Conservation (phyloP, 1,284 basidiomycete genomes). For the Macrocystidia cucumis region DNA sequence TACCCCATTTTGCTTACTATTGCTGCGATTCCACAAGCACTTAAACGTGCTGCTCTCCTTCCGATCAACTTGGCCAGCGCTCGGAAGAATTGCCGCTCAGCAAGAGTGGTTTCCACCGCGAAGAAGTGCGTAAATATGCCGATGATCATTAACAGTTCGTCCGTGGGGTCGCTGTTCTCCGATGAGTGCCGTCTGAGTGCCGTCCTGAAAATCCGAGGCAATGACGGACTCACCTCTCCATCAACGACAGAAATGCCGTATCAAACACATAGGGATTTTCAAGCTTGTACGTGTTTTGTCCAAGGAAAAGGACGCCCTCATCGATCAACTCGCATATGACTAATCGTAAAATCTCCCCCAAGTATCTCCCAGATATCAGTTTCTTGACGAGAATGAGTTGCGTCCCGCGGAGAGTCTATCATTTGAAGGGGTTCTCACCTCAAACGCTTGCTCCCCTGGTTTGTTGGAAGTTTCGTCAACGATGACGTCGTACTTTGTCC, state of each 20-base stretch:
- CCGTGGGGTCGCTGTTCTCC: slow-evolving; percentile 79
- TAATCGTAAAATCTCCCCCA: slow-evolving; percentile 93
- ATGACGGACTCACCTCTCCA: slow-evolving; percentile 68
- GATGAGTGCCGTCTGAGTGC: not conserved
- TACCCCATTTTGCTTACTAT: slow-evolving; percentile 91
- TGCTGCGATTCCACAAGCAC: slow-evolving; percentile 90
- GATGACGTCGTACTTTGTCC: slow-evolving; percentile 90
- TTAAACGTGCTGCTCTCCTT: slow-evolving; percentile 82
- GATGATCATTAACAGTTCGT: slow-evolving; percentile 93
- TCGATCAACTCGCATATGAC: slow-evolving; percentile 96
- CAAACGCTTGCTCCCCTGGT: slow-evolving; percentile 90
- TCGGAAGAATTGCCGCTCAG: slow-evolving; percentile 93
- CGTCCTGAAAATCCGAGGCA: slow-evolving; percentile 1
- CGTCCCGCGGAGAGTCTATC: not conserved
- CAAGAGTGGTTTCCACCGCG: slow-evolving; percentile 87
- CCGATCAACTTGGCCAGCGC: slow-evolving; percentile 87
- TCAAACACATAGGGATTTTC: slow-evolving; percentile 91
- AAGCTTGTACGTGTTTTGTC: slow-evolving; percentile 97
- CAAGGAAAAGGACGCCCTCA: slow-evolving; percentile 93
- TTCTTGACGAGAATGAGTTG: slow-evolving; percentile 47
- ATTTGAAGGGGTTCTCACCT: slow-evolving; percentile 34
- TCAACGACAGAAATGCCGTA: slow-evolving; percentile 93
- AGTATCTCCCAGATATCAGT: slow-evolving; percentile 96
- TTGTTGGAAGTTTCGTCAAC: slow-evolving; percentile 97
- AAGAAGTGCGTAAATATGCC: slow-evolving; percentile 97